phyloP scores from a whole-genome alignment of 331 rosid genomes.

The Rosa hybrid region DNA sequence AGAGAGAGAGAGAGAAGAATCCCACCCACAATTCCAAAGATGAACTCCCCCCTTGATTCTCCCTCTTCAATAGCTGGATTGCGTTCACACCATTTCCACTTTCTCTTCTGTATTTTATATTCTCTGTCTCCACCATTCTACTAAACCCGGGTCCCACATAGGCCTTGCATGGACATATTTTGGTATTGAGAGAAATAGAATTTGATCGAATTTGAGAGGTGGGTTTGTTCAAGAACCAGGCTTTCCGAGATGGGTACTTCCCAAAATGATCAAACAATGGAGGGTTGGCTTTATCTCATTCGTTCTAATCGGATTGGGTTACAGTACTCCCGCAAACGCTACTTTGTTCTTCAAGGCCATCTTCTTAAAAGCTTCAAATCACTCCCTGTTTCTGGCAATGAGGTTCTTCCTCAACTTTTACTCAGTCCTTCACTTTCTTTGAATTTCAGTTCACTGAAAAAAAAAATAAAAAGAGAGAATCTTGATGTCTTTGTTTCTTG shows the following conservation, averaged over 20 bases:
- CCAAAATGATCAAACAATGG: constrained; percentile 54
- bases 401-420: constrained; percentile 42
- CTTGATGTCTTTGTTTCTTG: background rate
- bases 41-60: constrained; percentile 11
- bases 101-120: constrained; percentile 1
- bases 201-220: background rate
- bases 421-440: background rate
- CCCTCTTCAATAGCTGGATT: constrained; percentile 19
- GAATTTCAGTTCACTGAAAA: background rate
- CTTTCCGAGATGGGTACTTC: constrained; percentile 35
- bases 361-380: constrained; percentile 77
- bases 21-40: constrained; percentile 34
- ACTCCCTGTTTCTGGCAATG: constrained; percentile 49
- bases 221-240: constrained; percentile 14
- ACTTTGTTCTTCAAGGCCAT: constrained; percentile 67
- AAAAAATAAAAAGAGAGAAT: background rate
- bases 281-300: constrained; percentile 79
- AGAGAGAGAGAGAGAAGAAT: background rate
- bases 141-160: background rate
- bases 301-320: constrained; percentile 74
- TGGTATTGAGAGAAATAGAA: background rate
- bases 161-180: constrained; percentile 36
- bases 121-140: background rate
- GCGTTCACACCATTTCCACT: background rate
- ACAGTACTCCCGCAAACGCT: constrained; percentile 77